Evolutionary conservation across 2,329 filamentous ascomycete genomes (phyloP).

Genomic region (Aspergillus piperis): DNA sequence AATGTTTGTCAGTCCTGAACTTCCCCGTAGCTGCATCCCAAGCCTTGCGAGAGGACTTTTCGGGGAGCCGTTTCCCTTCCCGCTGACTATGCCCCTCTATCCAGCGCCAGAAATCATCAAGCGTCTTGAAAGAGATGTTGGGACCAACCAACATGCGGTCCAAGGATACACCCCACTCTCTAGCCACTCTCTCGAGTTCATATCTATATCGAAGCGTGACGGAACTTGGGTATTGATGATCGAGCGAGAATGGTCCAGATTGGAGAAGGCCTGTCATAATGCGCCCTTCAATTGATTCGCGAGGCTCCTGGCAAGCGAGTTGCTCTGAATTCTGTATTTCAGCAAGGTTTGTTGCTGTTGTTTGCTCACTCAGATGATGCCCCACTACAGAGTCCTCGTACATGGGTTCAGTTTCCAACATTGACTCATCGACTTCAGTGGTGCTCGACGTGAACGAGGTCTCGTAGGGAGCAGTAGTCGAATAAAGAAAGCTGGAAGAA

Average conservation of each 20-base stretch:
- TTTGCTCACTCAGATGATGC: conserved; percentile 21
- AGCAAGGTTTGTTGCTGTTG: conserved; percentile 18
- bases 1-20: conserved; percentile 37
- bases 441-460: conserved; percentile 30
- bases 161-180: conserved; percentile 31
- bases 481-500: conserved; percentile 21
- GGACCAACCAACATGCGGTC: conserved; percentile 32
- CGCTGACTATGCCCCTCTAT: conserved; percentile 29
- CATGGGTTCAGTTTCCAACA: conserved; percentile 26
- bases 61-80: conserved; percentile 28
- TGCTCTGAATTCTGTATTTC: background rate
- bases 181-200: conserved; percentile 39
- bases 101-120: conserved; percentile 39
- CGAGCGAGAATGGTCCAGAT: conserved; percentile 40
- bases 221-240: conserved; percentile 26
- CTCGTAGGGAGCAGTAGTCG: conserved; percentile 11
- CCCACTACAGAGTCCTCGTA: conserved; percentile 31
- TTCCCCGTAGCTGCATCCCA: conserved; percentile 39
- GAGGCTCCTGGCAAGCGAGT: conserved; percentile 7
- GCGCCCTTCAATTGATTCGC: conserved; percentile 19
- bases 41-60: conserved; percentile 31
- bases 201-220: conserved; percentile 41
- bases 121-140: conserved; percentile 25
- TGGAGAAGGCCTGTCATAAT: conserved; percentile 33
- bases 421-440: conserved; percentile 32